Evolutionary conservation across 805 yeast genomes (phyloP).

Genomic region (Kuraishia capsulata): DNA sequence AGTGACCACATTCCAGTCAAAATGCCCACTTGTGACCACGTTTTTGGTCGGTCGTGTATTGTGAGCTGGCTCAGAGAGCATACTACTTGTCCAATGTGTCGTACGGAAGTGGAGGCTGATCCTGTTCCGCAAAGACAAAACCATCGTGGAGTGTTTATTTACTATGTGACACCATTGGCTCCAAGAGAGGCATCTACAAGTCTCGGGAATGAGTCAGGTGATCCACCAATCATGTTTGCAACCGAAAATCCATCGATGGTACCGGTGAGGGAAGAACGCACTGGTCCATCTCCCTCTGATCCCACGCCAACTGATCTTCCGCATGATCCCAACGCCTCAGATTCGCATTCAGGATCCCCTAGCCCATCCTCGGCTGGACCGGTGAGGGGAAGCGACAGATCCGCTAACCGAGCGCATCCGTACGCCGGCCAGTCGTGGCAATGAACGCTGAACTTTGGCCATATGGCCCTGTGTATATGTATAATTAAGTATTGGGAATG

Average conservation of each 20-base stretch:
- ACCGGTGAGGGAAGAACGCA: not conserved
- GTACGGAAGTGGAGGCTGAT: conserved; percentile 35
- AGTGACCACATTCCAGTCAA: conserved; percentile 50
- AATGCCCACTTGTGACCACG: conserved; percentile 70
- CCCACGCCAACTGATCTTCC: not conserved
- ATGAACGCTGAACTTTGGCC: no score
- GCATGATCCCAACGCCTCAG: not conserved
- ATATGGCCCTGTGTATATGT: no score
- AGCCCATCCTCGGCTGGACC: not conserved
- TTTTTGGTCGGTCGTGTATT: conserved; percentile 75
- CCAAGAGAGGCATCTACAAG: conserved; percentile 20
- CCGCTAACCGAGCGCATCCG: not conserved
- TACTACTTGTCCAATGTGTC: conserved; percentile 78
- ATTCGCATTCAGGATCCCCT: not conserved
- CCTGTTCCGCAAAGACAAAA: conserved; percentile 5
- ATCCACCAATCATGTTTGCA: conserved; percentile 2
- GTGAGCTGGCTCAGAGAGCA: conserved; percentile 68
- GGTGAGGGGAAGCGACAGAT: not conserved
- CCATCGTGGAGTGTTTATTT: conserved; percentile 3
- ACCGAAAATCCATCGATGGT: not conserved
- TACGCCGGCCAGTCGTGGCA: not conserved
- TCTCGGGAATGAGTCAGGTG: conserved; percentile 4
- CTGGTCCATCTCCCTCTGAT: not conserved
- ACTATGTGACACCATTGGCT: conserved; percentile 16
- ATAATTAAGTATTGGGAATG: no score